A percentile compares a stretch with the other conserved stretches of the same genome.
These are phyloP conservation scores for Blastocystis sp. DNA, from an alignment of 352 stramenopile genomes.

Conservation along the genomic window DNA sequence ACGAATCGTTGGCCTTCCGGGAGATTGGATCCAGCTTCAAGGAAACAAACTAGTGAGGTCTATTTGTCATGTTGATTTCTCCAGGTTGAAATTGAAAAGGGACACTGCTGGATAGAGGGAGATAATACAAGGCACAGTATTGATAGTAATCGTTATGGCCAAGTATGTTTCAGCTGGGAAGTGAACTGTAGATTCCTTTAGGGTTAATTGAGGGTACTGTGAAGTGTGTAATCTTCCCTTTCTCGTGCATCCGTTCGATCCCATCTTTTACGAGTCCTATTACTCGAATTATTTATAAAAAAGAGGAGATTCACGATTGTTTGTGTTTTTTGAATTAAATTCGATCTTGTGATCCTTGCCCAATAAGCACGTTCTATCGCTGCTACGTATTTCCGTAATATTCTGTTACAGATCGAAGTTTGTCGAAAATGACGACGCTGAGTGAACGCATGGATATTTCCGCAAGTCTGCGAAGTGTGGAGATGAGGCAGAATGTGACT, in stretches of 20 bases:
- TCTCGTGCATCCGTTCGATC: background rate
- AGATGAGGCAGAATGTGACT: background rate
- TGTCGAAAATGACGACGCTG: background rate
- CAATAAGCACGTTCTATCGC: background rate
- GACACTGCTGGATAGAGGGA: slow-evolving; percentile 35
- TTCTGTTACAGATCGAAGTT: background rate
- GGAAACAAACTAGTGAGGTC: background rate
- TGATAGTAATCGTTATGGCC: slow-evolving; percentile 49
- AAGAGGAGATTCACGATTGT: background rate
- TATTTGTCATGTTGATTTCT: background rate
- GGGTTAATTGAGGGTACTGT: slow-evolving; percentile 2
- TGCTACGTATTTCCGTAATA: background rate
- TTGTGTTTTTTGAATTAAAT: slow-evolving; percentile 9
- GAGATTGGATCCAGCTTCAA: slow-evolving; percentile 34
- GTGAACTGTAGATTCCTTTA: background rate
- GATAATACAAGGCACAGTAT: slow-evolving; percentile 39
- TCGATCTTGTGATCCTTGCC: background rate
- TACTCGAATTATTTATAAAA: slow-evolving; percentile 21
- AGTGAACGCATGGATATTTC: background rate
- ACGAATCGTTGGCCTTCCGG: slow-evolving; percentile 4
- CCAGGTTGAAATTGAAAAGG: slow-evolving; percentile 35
- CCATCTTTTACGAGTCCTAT: background rate
- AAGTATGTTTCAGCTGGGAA: background rate
- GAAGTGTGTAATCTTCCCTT: background rate
- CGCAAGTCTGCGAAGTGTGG: background rate